A percentile compares a stretch with the other conserved stretches of the same genome.
phyloP scores from a whole-genome alignment of 2,329 filamentous ascomycete species.

The Colletotrichum siamense region DNA sequence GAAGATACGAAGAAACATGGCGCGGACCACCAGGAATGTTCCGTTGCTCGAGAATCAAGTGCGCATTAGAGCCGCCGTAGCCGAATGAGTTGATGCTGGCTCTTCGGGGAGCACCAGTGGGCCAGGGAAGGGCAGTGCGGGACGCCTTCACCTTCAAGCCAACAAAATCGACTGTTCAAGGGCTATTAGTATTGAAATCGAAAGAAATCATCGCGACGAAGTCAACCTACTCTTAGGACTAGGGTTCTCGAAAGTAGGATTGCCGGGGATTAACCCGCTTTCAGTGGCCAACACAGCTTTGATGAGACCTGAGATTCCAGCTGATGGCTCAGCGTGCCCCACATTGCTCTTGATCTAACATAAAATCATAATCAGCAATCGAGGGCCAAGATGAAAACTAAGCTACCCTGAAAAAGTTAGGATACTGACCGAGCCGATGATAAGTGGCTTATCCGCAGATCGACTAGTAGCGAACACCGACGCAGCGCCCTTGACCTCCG shows the following conservation, averaged over 20 bases:
- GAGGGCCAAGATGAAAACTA: not conserved
- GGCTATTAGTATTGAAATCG: not conserved
- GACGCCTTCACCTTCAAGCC: not conserved
- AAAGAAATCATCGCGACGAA: not conserved
- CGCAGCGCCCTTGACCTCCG: constrained; percentile 34
- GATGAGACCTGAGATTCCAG: constrained; percentile 32
- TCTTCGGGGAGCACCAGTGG: constrained; percentile 13
- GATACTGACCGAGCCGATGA: constrained; percentile 29
- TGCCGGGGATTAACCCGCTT: constrained; percentile 30
- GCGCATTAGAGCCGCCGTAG: constrained; percentile 38
- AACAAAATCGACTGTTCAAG: not conserved
- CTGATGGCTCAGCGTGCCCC: constrained; percentile 34
- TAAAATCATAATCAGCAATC: not conserved
- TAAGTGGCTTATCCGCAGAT: constrained; percentile 20
- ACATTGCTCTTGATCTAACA: constrained; percentile 34
- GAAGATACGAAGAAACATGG: not conserved
- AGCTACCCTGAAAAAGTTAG: too few species aligned
- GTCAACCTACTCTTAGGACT: constrained; percentile 42
- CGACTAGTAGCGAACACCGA: constrained; percentile 27
- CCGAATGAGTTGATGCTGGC: constrained; percentile 40
- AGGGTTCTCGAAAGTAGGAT: constrained; percentile 19
- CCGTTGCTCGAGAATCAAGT: constrained; percentile 27
- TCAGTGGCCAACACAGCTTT: constrained; percentile 33
- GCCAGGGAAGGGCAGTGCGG: not conserved
- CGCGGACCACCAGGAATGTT: not conserved